These are phyloP conservation scores for Coffea eugenioides DNA, from an alignment of 257 asterid species.

Conservation along the genomic window DNA sequence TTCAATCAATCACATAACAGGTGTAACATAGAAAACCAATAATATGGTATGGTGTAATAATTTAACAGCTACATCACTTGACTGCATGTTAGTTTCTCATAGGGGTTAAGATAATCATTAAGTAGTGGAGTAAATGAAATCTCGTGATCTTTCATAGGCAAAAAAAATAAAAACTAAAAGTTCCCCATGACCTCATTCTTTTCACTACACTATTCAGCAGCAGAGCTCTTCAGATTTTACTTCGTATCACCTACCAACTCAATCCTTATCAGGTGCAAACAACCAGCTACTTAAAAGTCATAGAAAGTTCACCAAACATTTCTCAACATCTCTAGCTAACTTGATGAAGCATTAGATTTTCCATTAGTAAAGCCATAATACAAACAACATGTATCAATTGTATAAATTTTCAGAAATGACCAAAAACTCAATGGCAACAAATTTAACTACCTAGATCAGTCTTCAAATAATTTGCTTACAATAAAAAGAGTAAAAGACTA, in stretches of 20 bases:
- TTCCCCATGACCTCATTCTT: not conserved
- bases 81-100: not conserved
- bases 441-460: not conserved
- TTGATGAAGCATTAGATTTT: not conserved
- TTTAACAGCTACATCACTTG: too few species aligned
- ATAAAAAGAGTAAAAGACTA: not conserved
- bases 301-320: not conserved
- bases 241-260: not conserved
- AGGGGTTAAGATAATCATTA: not conserved
- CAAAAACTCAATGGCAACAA: not conserved
- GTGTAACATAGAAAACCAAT: not conserved
- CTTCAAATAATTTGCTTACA: not conserved
- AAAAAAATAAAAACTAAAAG: not conserved
- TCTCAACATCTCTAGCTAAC: not conserved
- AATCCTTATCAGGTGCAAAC: not conserved
- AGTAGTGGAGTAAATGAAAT: not conserved
- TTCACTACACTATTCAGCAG: not conserved
- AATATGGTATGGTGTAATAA: not conserved
- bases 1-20: not conserved
- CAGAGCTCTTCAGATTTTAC: not conserved
- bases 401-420: not conserved
- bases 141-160: not conserved
- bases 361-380: not conserved
- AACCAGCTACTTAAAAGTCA: too few species aligned
- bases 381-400: not conserved